These are phyloP conservation scores for Actinomucor elegans DNA, from an alignment of 371 early-diverging fungal species.

Conservation along the genomic window DNA sequence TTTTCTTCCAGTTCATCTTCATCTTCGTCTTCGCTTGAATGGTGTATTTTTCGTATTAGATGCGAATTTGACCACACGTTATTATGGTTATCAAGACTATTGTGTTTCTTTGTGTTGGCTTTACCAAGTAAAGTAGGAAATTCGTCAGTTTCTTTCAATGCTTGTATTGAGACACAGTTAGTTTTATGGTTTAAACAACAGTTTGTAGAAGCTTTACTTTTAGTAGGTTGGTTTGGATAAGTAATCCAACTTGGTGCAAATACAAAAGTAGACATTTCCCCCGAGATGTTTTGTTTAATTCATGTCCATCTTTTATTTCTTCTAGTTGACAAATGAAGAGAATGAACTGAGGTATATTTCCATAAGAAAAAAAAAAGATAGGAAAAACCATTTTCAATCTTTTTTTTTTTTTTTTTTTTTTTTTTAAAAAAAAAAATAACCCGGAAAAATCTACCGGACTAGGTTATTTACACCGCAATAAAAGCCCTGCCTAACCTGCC, in stretches of 20 bases:
- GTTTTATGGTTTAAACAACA: background rate
- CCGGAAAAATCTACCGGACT: too few relatives aligned
- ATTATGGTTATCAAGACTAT: background rate
- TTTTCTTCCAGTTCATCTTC: constrained; percentile 15
- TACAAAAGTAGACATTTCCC: constrained; percentile 29
- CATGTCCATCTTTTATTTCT: constrained; percentile 1
- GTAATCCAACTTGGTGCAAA: constrained; percentile 25
- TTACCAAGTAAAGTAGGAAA: constrained; percentile 5
- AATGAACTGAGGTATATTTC: too few relatives aligned
- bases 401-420: constrained; percentile 1
- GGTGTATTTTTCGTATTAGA: constrained; percentile 16
- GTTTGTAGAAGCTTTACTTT: constrained; percentile 8
- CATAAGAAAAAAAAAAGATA: constrained; percentile 1
- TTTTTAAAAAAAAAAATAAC: too few relatives aligned
- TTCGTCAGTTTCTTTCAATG: constrained; percentile 13
- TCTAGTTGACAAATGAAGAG: background rate
- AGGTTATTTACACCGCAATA: too few relatives aligned
- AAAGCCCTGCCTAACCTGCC: too few relatives aligned
- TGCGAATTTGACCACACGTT: constrained; percentile 21
- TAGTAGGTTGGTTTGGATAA: constrained; percentile 23
- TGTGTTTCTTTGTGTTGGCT: background rate
- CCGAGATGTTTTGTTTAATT: background rate
- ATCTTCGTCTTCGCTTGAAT: constrained; percentile 3
- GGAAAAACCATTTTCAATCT: background rate
- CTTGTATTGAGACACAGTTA: background rate